A percentile compares a stretch with the other conserved stretches of the same genome.
Evolutionary conservation across 805 yeast genomes (phyloP).

Genomic region (Kregervanrija pseudodelftensis): DNA sequence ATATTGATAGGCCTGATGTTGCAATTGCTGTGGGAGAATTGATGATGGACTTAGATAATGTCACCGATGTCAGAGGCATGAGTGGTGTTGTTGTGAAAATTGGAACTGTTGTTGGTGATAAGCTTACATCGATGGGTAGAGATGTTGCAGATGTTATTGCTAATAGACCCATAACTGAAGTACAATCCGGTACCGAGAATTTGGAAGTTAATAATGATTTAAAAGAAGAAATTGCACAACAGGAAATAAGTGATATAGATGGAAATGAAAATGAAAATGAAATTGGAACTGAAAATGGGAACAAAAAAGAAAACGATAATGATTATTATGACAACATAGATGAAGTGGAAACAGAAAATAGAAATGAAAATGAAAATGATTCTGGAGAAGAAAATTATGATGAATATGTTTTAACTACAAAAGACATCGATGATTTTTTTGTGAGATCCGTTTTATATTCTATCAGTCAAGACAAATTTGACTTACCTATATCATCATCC

Average conservation of each 20-base stretch:
- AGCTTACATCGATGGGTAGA: constrained; percentile 45
- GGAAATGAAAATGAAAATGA: constrained; percentile 5
- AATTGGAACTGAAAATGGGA: no score
- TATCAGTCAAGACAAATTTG: constrained; percentile 47
- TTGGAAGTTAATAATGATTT: no score
- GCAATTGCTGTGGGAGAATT: constrained; percentile 69
- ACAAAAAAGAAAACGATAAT: constrained; percentile 7
- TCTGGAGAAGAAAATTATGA: constrained; percentile 21
- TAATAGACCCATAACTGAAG: no score
- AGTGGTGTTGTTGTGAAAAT: constrained; percentile 72
- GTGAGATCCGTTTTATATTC: constrained; percentile 65
- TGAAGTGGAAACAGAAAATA: constrained; percentile 2
- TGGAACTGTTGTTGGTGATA: constrained; percentile 64
- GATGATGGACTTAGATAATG: constrained; percentile 36
- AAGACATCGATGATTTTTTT: constrained; percentile 72
- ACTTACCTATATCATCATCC: constrained; percentile 66
- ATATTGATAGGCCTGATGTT: constrained; percentile 50
- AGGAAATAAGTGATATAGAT: constrained; percentile 15
- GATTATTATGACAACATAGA: background rate
- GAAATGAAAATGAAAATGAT: constrained; percentile 6
- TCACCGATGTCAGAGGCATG: constrained; percentile 46
- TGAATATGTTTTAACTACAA: constrained; percentile 37
- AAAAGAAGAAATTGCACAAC: constrained; percentile 3
- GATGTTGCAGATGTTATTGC: background rate
- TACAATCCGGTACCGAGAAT: no score